These are phyloP conservation scores for Diaporthe nobilis DNA, from an alignment of 2,329 filamentous ascomycete genomes.

Conservation along the genomic window DNA sequence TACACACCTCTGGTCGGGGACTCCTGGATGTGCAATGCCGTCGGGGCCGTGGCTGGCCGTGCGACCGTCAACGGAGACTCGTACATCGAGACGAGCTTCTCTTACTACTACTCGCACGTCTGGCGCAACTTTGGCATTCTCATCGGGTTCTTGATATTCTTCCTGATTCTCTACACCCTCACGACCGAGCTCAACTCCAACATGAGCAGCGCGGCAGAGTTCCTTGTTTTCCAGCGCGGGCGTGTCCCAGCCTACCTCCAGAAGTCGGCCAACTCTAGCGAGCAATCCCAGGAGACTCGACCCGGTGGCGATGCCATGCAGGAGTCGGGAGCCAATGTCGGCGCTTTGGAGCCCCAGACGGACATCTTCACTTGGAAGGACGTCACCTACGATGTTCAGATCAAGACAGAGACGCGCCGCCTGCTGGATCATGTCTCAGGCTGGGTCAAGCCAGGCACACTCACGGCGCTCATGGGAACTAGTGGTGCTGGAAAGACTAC, in stretches of 20 bases:
- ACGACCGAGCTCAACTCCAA: constrained; percentile 76
- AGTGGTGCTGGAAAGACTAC: constrained; percentile 75
- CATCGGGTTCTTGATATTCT: constrained; percentile 73
- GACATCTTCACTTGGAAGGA: constrained; percentile 84
- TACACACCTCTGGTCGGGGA: constrained; percentile 60
- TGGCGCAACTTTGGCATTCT: constrained; percentile 81
- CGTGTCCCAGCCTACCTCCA: constrained; percentile 61
- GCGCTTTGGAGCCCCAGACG: constrained; percentile 54
- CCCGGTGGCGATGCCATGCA: constrained; percentile 45
- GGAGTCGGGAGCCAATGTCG: constrained; percentile 36
- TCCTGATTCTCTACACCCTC: constrained; percentile 74
- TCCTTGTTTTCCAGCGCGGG: constrained; percentile 75
- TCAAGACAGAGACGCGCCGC: constrained; percentile 80
- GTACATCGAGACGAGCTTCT: constrained; percentile 69
- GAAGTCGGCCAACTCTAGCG: constrained; percentile 43
- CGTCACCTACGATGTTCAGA: constrained; percentile 78
- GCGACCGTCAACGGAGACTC: constrained; percentile 71
- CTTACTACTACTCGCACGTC: constrained; percentile 69
- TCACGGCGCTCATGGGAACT: constrained; percentile 83
- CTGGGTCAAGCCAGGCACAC: constrained; percentile 90
- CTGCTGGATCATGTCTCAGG: constrained; percentile 85
- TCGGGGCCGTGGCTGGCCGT: constrained; percentile 68
- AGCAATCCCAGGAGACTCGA: constrained; percentile 45
- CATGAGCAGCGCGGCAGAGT: constrained; percentile 74
- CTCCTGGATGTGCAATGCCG: constrained; percentile 66